Evolutionary conservation across 305 asterid species (phyloP).

Genomic region (Euphrasia arctica): DNA sequence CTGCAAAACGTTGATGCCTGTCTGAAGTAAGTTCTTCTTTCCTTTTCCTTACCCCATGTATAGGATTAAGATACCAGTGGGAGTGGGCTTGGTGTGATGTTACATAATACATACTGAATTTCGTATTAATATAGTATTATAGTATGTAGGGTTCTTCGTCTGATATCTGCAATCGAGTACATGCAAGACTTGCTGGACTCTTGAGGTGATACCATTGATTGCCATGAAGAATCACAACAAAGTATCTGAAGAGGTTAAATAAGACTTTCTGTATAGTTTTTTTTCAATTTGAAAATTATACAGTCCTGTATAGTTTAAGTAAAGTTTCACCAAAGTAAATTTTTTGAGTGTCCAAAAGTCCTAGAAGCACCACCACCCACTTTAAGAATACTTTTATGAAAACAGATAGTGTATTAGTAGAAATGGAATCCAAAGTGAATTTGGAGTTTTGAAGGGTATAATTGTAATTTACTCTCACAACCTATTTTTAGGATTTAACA

Average conservation of each 20-base stretch:
- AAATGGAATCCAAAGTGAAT: too few relatives aligned
- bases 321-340: background rate
- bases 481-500: too few relatives aligned
- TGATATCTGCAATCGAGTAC: background rate
- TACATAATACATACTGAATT: background rate
- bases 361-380: background rate
- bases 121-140: too few relatives aligned
- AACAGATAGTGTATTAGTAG: too few relatives aligned
- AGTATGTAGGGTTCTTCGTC: background rate
- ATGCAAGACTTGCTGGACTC: constrained; percentile 40
- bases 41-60: constrained; percentile 63
- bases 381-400: too few relatives aligned
- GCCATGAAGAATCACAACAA: too few relatives aligned
- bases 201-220: constrained; percentile 23
- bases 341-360: background rate
- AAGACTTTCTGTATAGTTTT: too few relatives aligned
- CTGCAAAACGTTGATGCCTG: constrained; percentile 82
- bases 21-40: background rate
- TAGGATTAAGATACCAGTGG: constrained; percentile 62
- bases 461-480: too few relatives aligned
- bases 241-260: too few relatives aligned
- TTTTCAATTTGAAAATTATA: too few relatives aligned
- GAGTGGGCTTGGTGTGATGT: constrained; percentile 25
- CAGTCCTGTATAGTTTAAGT: too few relatives aligned
- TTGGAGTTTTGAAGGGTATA: too few relatives aligned